Evolutionary conservation across 345 rosid species (phyloP).

Genomic region (Eucalyptus leucophloia): DNA sequence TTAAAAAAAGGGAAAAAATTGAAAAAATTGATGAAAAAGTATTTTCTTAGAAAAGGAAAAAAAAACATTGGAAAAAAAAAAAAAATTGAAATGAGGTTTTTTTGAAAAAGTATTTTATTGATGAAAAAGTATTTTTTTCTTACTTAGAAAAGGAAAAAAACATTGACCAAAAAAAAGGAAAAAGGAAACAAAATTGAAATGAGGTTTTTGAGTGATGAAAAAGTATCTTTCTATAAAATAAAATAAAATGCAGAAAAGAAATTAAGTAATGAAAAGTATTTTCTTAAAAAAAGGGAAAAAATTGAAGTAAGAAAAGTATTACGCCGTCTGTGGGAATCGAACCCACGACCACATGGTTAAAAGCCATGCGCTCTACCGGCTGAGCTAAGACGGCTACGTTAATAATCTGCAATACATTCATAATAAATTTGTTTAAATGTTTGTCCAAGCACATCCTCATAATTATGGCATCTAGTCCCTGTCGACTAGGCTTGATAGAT

Average conservation of each 20-base stretch:
- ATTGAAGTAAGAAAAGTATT: accelerated
- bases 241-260: background rate
- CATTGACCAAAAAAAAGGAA: too few species aligned
- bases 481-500: background rate
- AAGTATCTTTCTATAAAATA: too few species aligned
- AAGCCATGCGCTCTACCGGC: conserved; percentile 82
- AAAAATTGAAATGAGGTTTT: too few species aligned
- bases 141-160: too few species aligned
- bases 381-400: conserved; percentile 51
- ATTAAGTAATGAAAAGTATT: background rate
- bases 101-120: too few species aligned
- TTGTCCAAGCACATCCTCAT: background rate
- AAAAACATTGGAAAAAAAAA: too few species aligned
- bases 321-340: conserved; percentile 78
- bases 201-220: too few species aligned
- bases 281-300: background rate
- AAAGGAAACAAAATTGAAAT: too few species aligned
- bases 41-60: too few species aligned
- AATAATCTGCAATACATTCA: accelerated
- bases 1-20: background rate
- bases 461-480: background rate
- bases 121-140: too few species aligned
- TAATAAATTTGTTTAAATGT: background rate
- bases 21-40: too few species aligned
- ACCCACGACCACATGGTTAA: conserved; percentile 77